Evolutionary conservation across 2,329 filamentous ascomycete genomes (phyloP).

Genomic region (Byssothecium circinans): DNA sequence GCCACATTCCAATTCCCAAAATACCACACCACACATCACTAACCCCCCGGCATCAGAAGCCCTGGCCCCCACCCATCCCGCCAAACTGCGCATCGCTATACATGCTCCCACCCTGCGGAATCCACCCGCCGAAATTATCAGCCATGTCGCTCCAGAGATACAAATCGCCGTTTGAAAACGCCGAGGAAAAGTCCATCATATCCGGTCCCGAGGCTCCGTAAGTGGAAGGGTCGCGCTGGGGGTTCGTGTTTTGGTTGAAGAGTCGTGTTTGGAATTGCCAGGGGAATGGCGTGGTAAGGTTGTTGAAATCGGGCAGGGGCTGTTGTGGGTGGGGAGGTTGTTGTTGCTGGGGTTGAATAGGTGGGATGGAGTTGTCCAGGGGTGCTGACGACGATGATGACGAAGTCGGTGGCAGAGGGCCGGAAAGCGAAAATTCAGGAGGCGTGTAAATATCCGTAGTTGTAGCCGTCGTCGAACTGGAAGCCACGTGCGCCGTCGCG

Average conservation of each 20-base stretch:
- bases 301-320: slow-evolving; percentile 3
- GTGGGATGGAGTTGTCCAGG: background rate
- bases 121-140: slow-evolving; percentile 38
- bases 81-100: slow-evolving; percentile 32
- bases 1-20: no score
- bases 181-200: slow-evolving; percentile 36
- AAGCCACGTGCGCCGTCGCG: slow-evolving; percentile 6
- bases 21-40: no score
- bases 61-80: background rate
- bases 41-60: no score
- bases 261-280: slow-evolving; percentile 2
- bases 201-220: slow-evolving; percentile 19
- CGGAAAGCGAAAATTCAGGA: no score
- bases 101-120: slow-evolving; percentile 25
- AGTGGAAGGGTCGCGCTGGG: background rate
- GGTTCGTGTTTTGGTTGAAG: background rate
- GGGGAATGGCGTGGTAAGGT: background rate
- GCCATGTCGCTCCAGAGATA: slow-evolving; percentile 42
- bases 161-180: slow-evolving; percentile 41
- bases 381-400: background rate
- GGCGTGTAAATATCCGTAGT: no score
- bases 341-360: background rate
- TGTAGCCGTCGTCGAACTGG: no score
- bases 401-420: background rate
- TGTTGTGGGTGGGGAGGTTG: background rate